Percentiles rank a stretch among this genome's conserved stretches.
These are phyloP conservation scores for Aspergillus phoenicis DNA, from an alignment of 2,329 filamentous ascomycete genomes.

Conservation along the genomic window DNA sequence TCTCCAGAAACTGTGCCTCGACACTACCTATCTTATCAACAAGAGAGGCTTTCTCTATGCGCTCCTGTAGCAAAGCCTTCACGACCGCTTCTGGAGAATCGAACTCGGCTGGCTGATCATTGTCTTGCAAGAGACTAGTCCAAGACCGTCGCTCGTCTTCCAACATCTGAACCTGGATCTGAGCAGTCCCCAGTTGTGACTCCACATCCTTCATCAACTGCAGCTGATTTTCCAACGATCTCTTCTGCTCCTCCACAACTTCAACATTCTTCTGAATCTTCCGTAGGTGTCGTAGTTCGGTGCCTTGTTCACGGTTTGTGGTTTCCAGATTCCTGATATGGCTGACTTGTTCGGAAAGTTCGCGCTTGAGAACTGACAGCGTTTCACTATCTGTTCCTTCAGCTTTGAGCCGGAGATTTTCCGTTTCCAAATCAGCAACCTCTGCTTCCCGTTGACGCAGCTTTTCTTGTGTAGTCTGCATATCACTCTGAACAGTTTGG, in stretches of 20 bases:
- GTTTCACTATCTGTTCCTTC: slow-evolving; percentile 86
- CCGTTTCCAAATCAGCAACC: slow-evolving; percentile 76
- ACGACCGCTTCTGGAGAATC: slow-evolving; percentile 87
- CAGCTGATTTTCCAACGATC: slow-evolving; percentile 74
- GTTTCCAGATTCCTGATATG: slow-evolving; percentile 85
- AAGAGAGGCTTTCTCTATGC: slow-evolving; percentile 76
- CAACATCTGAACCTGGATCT: slow-evolving; percentile 79
- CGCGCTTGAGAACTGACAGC: slow-evolving; percentile 78
- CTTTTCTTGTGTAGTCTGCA: slow-evolving; percentile 66
- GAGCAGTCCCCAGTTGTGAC: slow-evolving; percentile 74
- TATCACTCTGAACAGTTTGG: slow-evolving; percentile 58
- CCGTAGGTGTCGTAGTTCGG: slow-evolving; percentile 79
- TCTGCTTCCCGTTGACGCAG: slow-evolving; percentile 69
- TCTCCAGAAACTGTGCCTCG: slow-evolving; percentile 75
- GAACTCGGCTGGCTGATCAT: slow-evolving; percentile 69
- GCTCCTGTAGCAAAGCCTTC: slow-evolving; percentile 78
- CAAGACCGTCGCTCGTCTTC: slow-evolving; percentile 87
- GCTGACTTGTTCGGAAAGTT: slow-evolving; percentile 87
- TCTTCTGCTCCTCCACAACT: slow-evolving; percentile 93
- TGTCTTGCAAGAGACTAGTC: slow-evolving; percentile 78
- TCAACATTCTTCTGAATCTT: slow-evolving; percentile 85
- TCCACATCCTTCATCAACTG: slow-evolving; percentile 74
- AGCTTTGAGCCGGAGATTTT: slow-evolving; percentile 80
- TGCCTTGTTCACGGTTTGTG: slow-evolving; percentile 74
- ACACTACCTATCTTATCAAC: slow-evolving; percentile 77